Evolutionary conservation across 208 protist species (phyloP), one percentile per base, ranked within the genome.

Genomic region (Trypanosoma platydactyli): DNA sequence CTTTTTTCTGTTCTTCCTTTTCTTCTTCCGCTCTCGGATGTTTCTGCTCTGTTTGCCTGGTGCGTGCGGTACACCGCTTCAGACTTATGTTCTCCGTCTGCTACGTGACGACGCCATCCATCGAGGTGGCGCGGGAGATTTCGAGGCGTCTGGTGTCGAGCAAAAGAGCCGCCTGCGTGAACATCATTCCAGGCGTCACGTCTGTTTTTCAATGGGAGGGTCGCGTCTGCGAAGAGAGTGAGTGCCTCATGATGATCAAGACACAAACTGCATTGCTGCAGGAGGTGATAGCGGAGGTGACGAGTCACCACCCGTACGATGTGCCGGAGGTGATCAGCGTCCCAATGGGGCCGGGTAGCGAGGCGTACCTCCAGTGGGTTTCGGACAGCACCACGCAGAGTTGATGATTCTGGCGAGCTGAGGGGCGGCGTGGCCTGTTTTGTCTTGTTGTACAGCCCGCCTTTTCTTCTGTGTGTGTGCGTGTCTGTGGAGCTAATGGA

Each of bases 221-320:
- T 22, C 54, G 58, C 29, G 24, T 90, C 2, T 20, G 76, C 18
- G 64, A 77, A 49, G 80, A 86, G 38, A 46, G 71, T 33, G 81
- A 91, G 62, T 65, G 35, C 40, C 64, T 89, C 35, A 61, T 87
- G 63, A 81, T 94, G 57, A 79, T 91, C n/a, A 88, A 91, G 55
- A 88, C 79, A 27, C 65, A 74, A 38, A 83, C 68, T 16, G 29
- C 57, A 3, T 66, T 68, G 41, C 62, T 92, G 24, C 56, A 64
- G 30, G 51, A 86, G 20, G 66, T 92, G n/a, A 69, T 78, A 27
- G 62, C 33, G n/a, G 20, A 65, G 4, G 70, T 84, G 18, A 76
- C 33, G 12, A 42, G 7, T 5, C 16, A 82, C n/a, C 82, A 88
- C 54, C 79, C 82, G 52, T 88, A 88, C 61, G 76, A 83, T 20